These are phyloP conservation scores for Lentinula edodes DNA, from an alignment of 768 basidiomycete species.

Conservation along the genomic window DNA sequence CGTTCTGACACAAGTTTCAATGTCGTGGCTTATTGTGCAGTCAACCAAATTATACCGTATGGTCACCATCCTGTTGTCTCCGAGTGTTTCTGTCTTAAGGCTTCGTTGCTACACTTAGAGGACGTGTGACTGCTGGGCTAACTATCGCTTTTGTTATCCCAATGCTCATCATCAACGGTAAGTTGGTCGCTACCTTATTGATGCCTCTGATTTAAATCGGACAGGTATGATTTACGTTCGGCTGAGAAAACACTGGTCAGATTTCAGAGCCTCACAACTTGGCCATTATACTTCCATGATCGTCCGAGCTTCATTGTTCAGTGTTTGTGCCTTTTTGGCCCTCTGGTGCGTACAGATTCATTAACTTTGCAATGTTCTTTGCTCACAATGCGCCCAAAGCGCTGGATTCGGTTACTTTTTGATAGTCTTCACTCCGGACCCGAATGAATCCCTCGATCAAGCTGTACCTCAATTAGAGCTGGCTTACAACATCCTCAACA, in stretches of 20 bases:
- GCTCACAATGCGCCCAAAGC: background rate
- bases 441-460: background rate
- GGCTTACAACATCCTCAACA: background rate
- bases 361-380: background rate
- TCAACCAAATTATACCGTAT: background rate
- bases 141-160: background rate
- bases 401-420: background rate
- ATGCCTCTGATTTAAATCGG: background rate
- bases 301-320: background rate
- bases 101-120: background rate
- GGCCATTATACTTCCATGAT: background rate
- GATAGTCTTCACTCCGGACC: background rate
- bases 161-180: background rate
- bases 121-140: background rate
- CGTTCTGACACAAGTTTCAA: background rate
- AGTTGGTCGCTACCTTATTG: background rate
- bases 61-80: background rate
- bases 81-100: background rate
- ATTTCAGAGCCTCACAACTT: background rate
- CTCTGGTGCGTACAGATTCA: background rate
- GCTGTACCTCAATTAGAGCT: background rate
- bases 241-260: conserved; percentile 1
- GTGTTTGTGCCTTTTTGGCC: background rate
- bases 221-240: background rate
- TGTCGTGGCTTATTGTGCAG: background rate